Evolutionary conservation across 2,329 filamentous ascomycete genomes (phyloP).

Genomic region (Drechslerella stenobrocha): DNA sequence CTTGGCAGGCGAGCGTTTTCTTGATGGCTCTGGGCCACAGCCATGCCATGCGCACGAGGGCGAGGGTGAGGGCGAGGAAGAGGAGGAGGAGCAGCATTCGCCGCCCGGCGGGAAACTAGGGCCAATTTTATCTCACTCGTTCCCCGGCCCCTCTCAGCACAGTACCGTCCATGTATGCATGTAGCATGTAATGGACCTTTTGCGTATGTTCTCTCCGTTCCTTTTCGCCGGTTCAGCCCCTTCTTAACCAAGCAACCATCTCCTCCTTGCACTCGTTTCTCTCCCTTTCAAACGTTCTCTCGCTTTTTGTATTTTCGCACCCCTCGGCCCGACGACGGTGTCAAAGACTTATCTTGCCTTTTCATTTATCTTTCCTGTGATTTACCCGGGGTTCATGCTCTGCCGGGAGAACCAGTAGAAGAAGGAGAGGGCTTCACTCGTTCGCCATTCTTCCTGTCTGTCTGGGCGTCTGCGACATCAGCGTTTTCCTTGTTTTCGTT

Average conservation of each 20-base stretch:
- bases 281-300: constrained; percentile 25
- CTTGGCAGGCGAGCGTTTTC: background rate
- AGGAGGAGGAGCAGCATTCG: constrained; percentile 20
- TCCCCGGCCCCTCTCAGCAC: constrained; percentile 15
- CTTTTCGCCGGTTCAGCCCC: constrained; percentile 22
- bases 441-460: constrained; percentile 11
- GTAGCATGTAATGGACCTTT: constrained; percentile 1
- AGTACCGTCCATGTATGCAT: background rate
- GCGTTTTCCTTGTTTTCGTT: constrained; percentile 7
- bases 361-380: constrained; percentile 10
- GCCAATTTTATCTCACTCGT: constrained; percentile 46
- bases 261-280: constrained; percentile 10
- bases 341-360: constrained; percentile 17
- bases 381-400: constrained; percentile 13
- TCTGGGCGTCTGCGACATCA: background rate
- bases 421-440: constrained; percentile 36
- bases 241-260: constrained; percentile 19
- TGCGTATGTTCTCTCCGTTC: constrained; percentile 2
- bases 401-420: background rate
- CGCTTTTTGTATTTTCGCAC: constrained; percentile 4
- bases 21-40: background rate
- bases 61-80: too few relatives aligned
- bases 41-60: constrained; percentile 5
- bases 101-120: constrained; percentile 8
- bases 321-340: constrained; percentile 7